A percentile compares a stretch with the other conserved stretches of the same genome.
phyloP scores from a whole-genome alignment of 2,329 filamentous ascomycete species.

The Apiospora aurea region DNA sequence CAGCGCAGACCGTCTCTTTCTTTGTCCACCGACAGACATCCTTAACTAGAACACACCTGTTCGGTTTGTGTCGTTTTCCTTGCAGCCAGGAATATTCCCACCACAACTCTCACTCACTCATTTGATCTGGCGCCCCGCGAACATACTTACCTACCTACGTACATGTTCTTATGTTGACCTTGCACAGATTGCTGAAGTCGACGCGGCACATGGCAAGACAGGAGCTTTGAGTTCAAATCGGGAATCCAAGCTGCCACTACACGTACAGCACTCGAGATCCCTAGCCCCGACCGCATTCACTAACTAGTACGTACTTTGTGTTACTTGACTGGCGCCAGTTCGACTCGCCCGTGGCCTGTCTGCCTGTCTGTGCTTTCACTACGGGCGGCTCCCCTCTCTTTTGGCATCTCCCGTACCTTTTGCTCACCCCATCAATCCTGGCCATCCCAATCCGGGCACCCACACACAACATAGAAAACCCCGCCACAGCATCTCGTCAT shows the following conservation, averaged over 20 bases:
- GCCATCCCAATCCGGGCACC: conserved; percentile 16
- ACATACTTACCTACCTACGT: too few relatives aligned
- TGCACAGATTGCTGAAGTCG: background rate
- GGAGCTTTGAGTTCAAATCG: background rate
- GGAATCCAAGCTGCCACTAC: conserved; percentile 6
- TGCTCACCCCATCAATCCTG: conserved; percentile 20
- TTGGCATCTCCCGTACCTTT: background rate
- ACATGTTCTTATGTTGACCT: background rate
- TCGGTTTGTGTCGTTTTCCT: background rate
- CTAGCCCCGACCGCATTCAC: background rate
- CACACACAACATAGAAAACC: conserved; percentile 14
- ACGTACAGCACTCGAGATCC: background rate
- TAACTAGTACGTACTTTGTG: conserved; percentile 10
- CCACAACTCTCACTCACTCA: background rate
- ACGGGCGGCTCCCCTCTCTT: background rate
- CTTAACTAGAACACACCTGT: background rate
- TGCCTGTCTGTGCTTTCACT: background rate
- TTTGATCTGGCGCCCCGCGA: background rate
- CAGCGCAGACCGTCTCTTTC: background rate
- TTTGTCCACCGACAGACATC: background rate
- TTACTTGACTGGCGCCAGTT: background rate
- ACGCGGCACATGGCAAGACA: conserved; percentile 15
- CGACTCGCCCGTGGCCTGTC: background rate
- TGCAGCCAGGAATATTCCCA: background rate
- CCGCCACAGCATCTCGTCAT: conserved; percentile 7